A percentile compares a stretch with the other conserved stretches of the same genome.
These are phyloP conservation scores for Calcarisporium arbuscula DNA, from an alignment of 2,329 filamentous ascomycete genomes.

Conservation along the genomic window DNA sequence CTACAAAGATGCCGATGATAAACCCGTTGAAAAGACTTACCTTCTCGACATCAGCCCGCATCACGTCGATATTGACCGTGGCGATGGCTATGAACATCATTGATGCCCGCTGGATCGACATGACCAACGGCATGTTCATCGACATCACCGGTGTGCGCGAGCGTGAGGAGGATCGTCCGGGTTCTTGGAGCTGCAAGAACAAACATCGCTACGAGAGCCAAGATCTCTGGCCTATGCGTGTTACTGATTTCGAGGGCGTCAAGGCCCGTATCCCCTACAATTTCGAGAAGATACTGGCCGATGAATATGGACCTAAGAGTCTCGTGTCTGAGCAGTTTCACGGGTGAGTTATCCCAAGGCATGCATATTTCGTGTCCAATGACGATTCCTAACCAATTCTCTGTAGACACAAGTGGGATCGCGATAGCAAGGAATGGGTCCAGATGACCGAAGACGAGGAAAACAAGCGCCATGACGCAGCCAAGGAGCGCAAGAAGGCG, in stretches of 20 bases:
- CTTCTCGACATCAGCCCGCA: slow-evolving; percentile 74
- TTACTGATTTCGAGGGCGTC: slow-evolving; percentile 69
- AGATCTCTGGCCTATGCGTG: slow-evolving; percentile 72
- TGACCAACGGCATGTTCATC: slow-evolving; percentile 68
- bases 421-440: slow-evolving; percentile 53
- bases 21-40: slow-evolving; percentile 43
- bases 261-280: slow-evolving; percentile 62
- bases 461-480: slow-evolving; percentile 16
- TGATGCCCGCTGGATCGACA: slow-evolving; percentile 78
- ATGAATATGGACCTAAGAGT: slow-evolving; percentile 60
- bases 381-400: too few species aligned
- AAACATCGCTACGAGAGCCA: slow-evolving; percentile 61
- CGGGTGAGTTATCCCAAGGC: slow-evolving; percentile 56
- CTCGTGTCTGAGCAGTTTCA: slow-evolving; percentile 54
- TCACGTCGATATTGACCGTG: slow-evolving; percentile 52
- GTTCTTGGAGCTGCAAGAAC: slow-evolving; percentile 75
- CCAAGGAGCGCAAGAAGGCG: slow-evolving; percentile 18
- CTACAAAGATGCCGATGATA: slow-evolving; percentile 24
- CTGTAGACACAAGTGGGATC: slow-evolving; percentile 53
- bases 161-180: slow-evolving; percentile 52
- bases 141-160: slow-evolving; percentile 75
- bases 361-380: neutral
- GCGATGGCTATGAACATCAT: slow-evolving; percentile 72
- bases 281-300: slow-evolving; percentile 58
- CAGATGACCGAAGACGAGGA: slow-evolving; percentile 29